A percentile compares a stretch with the other conserved stretches of the same genome.
Conservation (phyloP, 805 yeast species). For the Ogataea nakhonphanomensis region DNA sequence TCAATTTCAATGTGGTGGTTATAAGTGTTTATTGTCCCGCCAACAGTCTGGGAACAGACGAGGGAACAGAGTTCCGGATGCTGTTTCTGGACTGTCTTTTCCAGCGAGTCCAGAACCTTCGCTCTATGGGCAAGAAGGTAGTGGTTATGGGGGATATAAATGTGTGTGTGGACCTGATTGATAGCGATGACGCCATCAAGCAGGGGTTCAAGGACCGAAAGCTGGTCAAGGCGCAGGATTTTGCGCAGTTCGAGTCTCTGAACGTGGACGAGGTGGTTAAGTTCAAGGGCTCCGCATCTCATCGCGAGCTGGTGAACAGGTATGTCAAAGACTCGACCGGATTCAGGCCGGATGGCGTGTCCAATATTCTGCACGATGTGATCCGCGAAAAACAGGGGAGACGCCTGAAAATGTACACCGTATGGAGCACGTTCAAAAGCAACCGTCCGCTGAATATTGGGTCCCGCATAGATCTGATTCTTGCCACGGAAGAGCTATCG, state of each 20-base stretch:
- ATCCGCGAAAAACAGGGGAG: slow-evolving; percentile 56
- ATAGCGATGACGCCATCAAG: slow-evolving; percentile 68
- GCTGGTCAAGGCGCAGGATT: slow-evolving; percentile 28
- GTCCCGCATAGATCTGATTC: slow-evolving; percentile 78
- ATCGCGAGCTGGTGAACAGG: slow-evolving; percentile 45
- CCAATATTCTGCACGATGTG: slow-evolving; percentile 53
- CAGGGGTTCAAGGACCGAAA: slow-evolving; percentile 38
- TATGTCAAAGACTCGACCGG: slow-evolving; percentile 32
- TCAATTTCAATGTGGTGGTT: slow-evolving; percentile 57
- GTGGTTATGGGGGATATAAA: slow-evolving; percentile 88
- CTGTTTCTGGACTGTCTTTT: slow-evolving; percentile 58
- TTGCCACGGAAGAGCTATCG: slow-evolving; percentile 43
- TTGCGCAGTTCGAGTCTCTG: slow-evolving; percentile 33
- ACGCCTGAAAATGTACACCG: slow-evolving; percentile 70
- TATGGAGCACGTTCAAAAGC: slow-evolving; percentile 83
- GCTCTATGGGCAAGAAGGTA: slow-evolving; percentile 59
- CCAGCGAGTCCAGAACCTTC: slow-evolving; percentile 55
- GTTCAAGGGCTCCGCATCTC: slow-evolving; percentile 40
- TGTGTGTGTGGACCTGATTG: slow-evolving; percentile 74
- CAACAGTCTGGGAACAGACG: slow-evolving; percentile 67
- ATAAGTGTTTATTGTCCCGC: slow-evolving; percentile 88
- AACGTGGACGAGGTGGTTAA: slow-evolving; percentile 30
- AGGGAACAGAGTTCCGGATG: slow-evolving; percentile 57
- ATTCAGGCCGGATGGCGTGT: slow-evolving; percentile 26
- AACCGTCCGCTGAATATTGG: slow-evolving; percentile 83